phyloP scores from a whole-genome alignment of 2,329 filamentous ascomycete species.

The Diaporthe sp. region DNA sequence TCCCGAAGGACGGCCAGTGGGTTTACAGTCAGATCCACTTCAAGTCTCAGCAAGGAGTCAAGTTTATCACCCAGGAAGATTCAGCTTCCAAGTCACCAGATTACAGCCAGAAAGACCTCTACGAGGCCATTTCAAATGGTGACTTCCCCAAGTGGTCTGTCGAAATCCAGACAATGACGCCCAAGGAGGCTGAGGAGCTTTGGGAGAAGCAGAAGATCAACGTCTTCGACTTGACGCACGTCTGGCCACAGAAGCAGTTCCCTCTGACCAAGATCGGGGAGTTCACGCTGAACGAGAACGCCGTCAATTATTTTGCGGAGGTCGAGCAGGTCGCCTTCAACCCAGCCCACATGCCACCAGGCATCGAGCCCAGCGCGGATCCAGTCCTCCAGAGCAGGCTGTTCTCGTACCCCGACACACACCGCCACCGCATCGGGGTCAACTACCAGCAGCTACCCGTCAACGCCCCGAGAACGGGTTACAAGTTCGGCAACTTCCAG shows the following conservation, averaged over 20 bases:
- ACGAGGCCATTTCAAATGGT: conserved; percentile 64
- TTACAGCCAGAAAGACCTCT: conserved; percentile 65
- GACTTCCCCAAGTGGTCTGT: conserved; percentile 68
- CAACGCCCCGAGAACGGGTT: conserved; percentile 68
- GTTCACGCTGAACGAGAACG: conserved; percentile 67
- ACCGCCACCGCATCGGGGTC: conserved; percentile 72
- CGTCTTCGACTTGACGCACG: conserved; percentile 71
- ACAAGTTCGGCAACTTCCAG: conserved; percentile 74
- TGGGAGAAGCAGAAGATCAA: conserved; percentile 55
- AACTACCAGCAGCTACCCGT: conserved; percentile 74
- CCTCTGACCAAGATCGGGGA: conserved; percentile 66
- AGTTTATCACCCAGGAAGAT: conserved; percentile 65
- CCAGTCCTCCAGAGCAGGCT: conserved; percentile 72
- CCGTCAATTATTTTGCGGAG: conserved; percentile 77
- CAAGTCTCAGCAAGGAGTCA: conserved; percentile 65
- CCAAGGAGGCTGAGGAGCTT: conserved; percentile 64
- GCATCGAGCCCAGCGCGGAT: conserved; percentile 73
- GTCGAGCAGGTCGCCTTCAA: conserved; percentile 78
- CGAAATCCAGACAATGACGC: conserved; percentile 66
- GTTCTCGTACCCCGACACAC: conserved; percentile 74
- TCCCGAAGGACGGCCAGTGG: conserved; percentile 66
- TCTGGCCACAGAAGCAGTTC: conserved; percentile 68
- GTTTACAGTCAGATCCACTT: conserved; percentile 68
- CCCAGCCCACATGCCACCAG: conserved; percentile 74
- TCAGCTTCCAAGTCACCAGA: conserved; percentile 61